Base-by-base conservation (phyloP, 257 asterid species). In the Petrea volubilis region DNA sequence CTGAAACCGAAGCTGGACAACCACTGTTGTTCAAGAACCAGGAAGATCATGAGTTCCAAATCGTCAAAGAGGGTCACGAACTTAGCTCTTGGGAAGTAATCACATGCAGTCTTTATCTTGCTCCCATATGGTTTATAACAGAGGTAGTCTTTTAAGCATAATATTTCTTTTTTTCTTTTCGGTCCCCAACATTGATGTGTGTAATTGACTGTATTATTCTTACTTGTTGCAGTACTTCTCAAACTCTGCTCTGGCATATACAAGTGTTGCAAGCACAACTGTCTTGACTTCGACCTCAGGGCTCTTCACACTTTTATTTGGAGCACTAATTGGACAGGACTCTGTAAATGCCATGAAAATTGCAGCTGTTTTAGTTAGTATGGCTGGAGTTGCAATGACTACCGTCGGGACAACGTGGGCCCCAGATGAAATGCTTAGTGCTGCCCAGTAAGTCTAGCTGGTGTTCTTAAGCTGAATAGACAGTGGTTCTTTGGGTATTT, bases 251-350 rank as follows among this genome's bases (percentile, higher is more conserved):
- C 77, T 90, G 76, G 97, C 94, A 0, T 85, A 88, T 58, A 90
- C 97, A 13, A 90, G 97, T 74, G 97, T 90, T 53, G 92, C 97
- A 12, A 90, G 90, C 78, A 86, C 96, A 15, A 88, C 97, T 0
- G 84, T 90, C 74, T 76, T 90, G 82, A 86, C 96, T 56, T 90
- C 97, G 7, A 90, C 96, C 18, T 85, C 97, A 3, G 93, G 89
- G 68, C 88, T 90, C 71, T 88, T 90, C 84, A 90, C 97, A 0
- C 97, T 90, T 63, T 29, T 90, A 67, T 86, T 88, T 59, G 97
- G 91, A 75, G 90, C 93, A 18, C 65, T 88, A 40, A 63, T 82
- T 8, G 90, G 96, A 38, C 79, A 80, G 47, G 93, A 90, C 52
- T 67, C 91, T n/a, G 73, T 90, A 71, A 90, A 63, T 74, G 72